Conservation (phyloP, 108 stramenopile genomes). For the Mediolabrus comicus region DNA sequence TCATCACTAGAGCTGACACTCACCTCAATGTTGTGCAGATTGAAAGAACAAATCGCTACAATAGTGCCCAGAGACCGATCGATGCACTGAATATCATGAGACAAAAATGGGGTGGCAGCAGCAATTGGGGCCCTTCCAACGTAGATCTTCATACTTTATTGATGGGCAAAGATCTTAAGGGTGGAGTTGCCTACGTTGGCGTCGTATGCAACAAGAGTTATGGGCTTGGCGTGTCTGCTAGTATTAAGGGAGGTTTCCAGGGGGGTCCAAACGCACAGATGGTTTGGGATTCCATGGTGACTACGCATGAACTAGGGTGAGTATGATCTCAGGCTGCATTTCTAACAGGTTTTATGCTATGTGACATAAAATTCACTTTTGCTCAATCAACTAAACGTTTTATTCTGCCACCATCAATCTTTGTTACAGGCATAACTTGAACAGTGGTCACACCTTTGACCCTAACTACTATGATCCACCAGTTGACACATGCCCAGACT, state of each 20-base stretch:
- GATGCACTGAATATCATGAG: conserved; percentile 19
- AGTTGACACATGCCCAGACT: conserved; percentile 2
- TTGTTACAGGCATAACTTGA: conserved; percentile 1
- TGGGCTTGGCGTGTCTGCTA: conserved; percentile 28
- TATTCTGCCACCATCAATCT: neutral
- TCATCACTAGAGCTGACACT: conserved; percentile 7
- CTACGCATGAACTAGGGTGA: conserved; percentile 31
- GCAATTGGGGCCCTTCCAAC: conserved; percentile 2
- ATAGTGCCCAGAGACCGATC: neutral
- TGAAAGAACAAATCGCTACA: neutral
- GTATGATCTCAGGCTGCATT: neutral
- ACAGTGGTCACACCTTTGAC: conserved; percentile 13
- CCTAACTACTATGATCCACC: conserved; percentile 2
- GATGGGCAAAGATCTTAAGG: conserved; percentile 17
- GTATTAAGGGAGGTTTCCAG: neutral
- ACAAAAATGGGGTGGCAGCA: neutral
- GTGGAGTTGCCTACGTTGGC: conserved; percentile 31
- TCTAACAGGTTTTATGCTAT: neutral
- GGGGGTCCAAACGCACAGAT: neutral
- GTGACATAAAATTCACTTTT: neutral
- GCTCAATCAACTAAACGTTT: neutral
- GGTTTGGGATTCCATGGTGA: conserved; percentile 23
- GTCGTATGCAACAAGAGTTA: conserved; percentile 22
- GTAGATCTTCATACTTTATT: conserved; percentile 34
- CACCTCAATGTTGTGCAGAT: conserved; percentile 27